These are phyloP conservation scores for Crepidotus variabilis DNA, from an alignment of 768 basidiomycete genomes.

Conservation along the genomic window DNA sequence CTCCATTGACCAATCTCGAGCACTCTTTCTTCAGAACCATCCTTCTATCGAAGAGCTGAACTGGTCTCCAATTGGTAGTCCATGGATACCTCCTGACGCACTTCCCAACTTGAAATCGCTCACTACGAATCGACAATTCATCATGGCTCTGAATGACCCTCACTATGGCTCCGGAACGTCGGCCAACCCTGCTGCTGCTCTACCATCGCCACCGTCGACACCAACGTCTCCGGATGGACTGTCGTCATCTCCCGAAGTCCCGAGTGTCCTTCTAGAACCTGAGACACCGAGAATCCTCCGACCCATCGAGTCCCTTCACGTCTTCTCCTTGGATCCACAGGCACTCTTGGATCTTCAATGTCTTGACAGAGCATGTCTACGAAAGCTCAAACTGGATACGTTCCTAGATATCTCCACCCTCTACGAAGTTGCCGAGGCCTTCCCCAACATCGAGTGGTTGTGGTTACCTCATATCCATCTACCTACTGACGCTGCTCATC, in stretches of 20 bases:
- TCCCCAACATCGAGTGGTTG: constrained; percentile 38
- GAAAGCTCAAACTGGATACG: constrained; percentile 27
- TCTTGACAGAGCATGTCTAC: constrained; percentile 25
- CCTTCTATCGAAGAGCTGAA: constrained; percentile 41
- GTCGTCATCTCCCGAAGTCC: constrained; percentile 10
- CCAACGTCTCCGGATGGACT: constrained; percentile 13
- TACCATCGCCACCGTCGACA: constrained; percentile 20
- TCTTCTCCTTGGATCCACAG: constrained; percentile 25
- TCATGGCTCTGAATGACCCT: constrained; percentile 30
- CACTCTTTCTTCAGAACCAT: constrained; percentile 40
- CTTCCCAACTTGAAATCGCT: constrained; percentile 40
- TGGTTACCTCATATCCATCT: constrained; percentile 28
- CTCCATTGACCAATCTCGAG: constrained; percentile 30
- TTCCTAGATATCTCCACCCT: constrained; percentile 27
- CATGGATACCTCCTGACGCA: constrained; percentile 27
- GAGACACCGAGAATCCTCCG: constrained; percentile 19
- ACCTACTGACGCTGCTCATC: constrained; percentile 17
- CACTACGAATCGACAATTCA: constrained; percentile 28
- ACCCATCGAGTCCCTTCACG: constrained; percentile 32
- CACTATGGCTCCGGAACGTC: constrained; percentile 5
- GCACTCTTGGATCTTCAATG: constrained; percentile 25
- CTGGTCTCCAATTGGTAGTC: constrained; percentile 39
- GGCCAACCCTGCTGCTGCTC: constrained; percentile 2
- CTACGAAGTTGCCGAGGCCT: constrained; percentile 29
- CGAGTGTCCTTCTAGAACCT: constrained; percentile 9